These are phyloP conservation scores for Ascochyta lentis DNA, from an alignment of 2,329 filamentous ascomycete genomes.

Conservation along the genomic window DNA sequence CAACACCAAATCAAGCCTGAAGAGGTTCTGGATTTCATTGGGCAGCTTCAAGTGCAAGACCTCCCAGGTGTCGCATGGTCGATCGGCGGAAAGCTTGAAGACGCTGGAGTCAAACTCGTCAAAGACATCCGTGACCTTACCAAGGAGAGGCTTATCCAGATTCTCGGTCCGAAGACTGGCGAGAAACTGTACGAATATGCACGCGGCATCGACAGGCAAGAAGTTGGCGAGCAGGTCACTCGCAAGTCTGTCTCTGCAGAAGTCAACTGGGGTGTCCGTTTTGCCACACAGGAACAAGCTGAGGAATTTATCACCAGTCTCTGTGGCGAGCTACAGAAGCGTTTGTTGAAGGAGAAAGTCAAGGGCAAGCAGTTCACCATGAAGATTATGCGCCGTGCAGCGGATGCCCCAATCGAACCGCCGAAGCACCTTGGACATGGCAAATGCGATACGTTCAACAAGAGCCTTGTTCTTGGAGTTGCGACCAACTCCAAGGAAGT, in stretches of 20 bases:
- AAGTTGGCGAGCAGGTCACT: slow-evolving; percentile 84
- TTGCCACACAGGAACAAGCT: slow-evolving; percentile 88
- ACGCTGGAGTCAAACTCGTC: slow-evolving; percentile 81
- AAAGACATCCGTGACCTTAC: slow-evolving; percentile 80
- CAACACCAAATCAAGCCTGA: slow-evolving; percentile 89
- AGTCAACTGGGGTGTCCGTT: slow-evolving; percentile 97
- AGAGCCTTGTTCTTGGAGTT: slow-evolving; percentile 81
- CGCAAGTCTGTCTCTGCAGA: slow-evolving; percentile 97
- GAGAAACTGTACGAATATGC: slow-evolving; percentile 90
- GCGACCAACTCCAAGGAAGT: slow-evolving; percentile 76
- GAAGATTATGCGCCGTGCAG: slow-evolving; percentile 89
- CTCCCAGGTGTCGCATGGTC: slow-evolving; percentile 93
- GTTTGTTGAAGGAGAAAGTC: slow-evolving; percentile 81
- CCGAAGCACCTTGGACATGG: slow-evolving; percentile 94
- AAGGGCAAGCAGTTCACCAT: slow-evolving; percentile 88
- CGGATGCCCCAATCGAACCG: slow-evolving; percentile 88
- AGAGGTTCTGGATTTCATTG: slow-evolving; percentile 77
- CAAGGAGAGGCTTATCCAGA: slow-evolving; percentile 74
- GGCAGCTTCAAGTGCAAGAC: slow-evolving; percentile 76
- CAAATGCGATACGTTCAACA: slow-evolving; percentile 93
- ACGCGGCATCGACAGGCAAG: slow-evolving; percentile 81
- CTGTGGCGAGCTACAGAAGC: slow-evolving; percentile 81
- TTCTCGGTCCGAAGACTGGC: slow-evolving; percentile 89
- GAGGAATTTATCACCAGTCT: slow-evolving; percentile 89
- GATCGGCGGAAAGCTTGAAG: slow-evolving; percentile 85